A percentile compares a stretch with the other conserved stretches of the same genome.
phyloP scores from a whole-genome alignment of 2,329 filamentous ascomycete species.

The Monilinia laxa region DNA sequence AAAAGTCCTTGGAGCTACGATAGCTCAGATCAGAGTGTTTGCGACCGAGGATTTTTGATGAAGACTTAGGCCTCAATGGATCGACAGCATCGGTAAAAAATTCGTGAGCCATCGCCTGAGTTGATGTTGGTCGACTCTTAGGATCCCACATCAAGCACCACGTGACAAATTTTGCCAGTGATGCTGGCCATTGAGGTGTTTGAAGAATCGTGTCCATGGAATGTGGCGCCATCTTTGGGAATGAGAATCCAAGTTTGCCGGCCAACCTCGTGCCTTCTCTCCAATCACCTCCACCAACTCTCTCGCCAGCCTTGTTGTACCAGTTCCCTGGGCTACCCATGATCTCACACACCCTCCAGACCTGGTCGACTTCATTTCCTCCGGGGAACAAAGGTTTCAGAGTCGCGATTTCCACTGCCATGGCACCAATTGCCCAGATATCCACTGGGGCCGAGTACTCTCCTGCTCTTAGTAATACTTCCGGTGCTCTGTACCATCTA shows the following conservation, averaged over 20 bases:
- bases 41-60: constrained; percentile 78
- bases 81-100: constrained; percentile 93
- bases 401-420: constrained; percentile 97
- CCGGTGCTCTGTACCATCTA: constrained; percentile 90
- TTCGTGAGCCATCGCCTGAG: constrained; percentile 91
- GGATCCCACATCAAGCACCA: constrained; percentile 99
- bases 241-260: constrained; percentile 95
- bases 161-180: constrained; percentile 89
- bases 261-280: constrained; percentile 89
- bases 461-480: constrained; percentile 88
- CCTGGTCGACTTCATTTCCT: constrained; percentile 97
- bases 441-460: constrained; percentile 98
- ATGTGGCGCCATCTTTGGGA: constrained; percentile 98
- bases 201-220: constrained; percentile 93
- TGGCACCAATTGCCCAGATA: constrained; percentile 97
- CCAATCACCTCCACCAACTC: constrained; percentile 95
- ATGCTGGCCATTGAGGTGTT: constrained; percentile 84
- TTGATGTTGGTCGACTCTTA: constrained; percentile 83
- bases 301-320: constrained; percentile 87
- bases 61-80: constrained; percentile 87
- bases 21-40: constrained; percentile 83
- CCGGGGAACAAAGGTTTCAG: constrained; percentile 96
- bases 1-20: constrained; percentile 64
- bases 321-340: constrained; percentile 99
- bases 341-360: constrained; percentile 98